phyloP scores from a whole-genome alignment of 352 stramenopile genomes.

The Pythium diclinum region DNA sequence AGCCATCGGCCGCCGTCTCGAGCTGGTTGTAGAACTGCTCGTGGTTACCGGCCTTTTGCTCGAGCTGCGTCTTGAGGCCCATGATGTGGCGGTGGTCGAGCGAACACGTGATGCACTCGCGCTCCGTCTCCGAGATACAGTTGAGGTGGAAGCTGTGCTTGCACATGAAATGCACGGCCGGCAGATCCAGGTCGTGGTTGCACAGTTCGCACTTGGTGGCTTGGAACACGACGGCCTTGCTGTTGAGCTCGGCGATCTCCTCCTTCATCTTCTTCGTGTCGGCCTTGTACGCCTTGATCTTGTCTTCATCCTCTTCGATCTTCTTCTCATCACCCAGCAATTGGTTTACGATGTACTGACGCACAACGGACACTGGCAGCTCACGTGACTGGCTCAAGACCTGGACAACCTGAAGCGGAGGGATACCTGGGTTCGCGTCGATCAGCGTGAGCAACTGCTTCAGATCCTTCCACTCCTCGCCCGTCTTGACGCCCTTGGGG shows the following conservation, averaged over 20 bases:
- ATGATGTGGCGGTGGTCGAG: constrained; percentile 84
- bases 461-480: constrained; percentile 77
- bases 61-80: constrained; percentile 82
- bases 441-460: constrained; percentile 77
- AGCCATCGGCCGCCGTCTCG: constrained; percentile 84
- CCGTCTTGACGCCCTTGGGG: constrained; percentile 54
- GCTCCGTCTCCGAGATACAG: constrained; percentile 87
- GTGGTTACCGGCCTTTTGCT: constrained; percentile 88
- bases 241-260: constrained; percentile 80
- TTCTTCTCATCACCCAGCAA: constrained; percentile 73
- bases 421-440: constrained; percentile 77
- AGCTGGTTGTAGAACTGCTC: constrained; percentile 93
- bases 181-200: constrained; percentile 87
- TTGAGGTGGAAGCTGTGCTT: constrained; percentile 90
- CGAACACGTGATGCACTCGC: constrained; percentile 87
- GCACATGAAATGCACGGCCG: constrained; percentile 91
- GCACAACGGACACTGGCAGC: constrained; percentile 76
- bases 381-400: constrained; percentile 82
- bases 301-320: constrained; percentile 83
- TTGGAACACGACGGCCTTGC: constrained; percentile 87
- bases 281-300: constrained; percentile 84
- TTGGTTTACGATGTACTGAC: constrained; percentile 86
- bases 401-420: constrained; percentile 81
- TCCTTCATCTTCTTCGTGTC: constrained; percentile 90
- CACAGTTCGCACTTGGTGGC: constrained; percentile 89